Evolutionary conservation across 768 basidiomycete species (phyloP), one percentile per base, ranked within the genome.

Genomic region (Amanita fuliginea): DNA sequence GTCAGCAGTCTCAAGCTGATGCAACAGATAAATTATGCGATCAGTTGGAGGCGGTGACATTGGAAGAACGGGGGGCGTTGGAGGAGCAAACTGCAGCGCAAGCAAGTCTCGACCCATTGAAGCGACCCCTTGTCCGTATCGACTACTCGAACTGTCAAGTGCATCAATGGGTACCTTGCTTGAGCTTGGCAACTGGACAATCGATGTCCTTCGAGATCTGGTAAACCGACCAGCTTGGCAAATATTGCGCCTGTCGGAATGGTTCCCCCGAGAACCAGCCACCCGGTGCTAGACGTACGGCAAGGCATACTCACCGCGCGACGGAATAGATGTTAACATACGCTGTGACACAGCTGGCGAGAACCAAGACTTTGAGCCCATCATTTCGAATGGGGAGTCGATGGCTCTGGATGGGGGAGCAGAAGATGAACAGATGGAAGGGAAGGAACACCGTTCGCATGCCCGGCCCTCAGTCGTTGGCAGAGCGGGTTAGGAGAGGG

Each of bases 21-120:
- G 1, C 90, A 92, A 59, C 86, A 92, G 55, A 66, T 96, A 53
- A 93, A 92, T 63, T 92, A 93, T 55, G 86, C 89, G 0, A 72
- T 95, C 42, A 84, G 22, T 70, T 94, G 56, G 89, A 94, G 51
- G 83, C 90, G 5, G 72, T 87, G 11, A 84, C 85, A 0, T 61
- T 74, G 1, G 89, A 90, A 9, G 93, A 95, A 56, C 76, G 84
- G 6, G 64, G 64, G 0, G 70, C 71, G 43, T 70, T 88, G 42
- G 86, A 92, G 53, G 83, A 86, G 42, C 67, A 76, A 4, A 67
- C 75, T 30, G 66, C 76, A 49, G 62, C 75, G 18, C 33, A 22
- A 6, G 13, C 32, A 5, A 33, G 30, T 22, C 22, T 19, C 8
- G 86, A 93, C 49, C 74, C 79, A 1, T 64, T 75, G 50, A 83